Evolutionary conservation across 2,329 filamentous ascomycete species (phyloP).

Genomic region (Dendrostoma leiphaemia): DNA sequence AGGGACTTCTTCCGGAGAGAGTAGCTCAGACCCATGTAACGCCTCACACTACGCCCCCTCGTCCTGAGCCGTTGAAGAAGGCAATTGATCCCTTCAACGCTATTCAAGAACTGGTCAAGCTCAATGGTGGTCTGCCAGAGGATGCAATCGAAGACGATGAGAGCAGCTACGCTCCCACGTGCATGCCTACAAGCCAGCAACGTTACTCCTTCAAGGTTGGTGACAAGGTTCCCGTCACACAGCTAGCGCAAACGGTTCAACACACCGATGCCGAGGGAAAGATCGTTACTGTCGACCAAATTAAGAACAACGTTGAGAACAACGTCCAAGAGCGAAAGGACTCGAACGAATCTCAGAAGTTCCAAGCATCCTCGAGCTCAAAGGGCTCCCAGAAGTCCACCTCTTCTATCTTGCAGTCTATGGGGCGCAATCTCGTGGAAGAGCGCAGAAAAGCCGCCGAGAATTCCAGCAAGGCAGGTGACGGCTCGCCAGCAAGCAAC

Average conservation of each 20-base stretch:
- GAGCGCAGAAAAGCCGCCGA: neutral
- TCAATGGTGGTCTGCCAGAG: constrained; percentile 17
- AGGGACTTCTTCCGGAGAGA: constrained; percentile 9
- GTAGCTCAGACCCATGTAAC: constrained; percentile 8
- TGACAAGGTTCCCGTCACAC: neutral
- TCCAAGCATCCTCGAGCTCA: constrained; percentile 1
- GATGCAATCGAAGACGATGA: constrained; percentile 9
- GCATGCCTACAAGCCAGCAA: neutral
- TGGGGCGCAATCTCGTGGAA: constrained; percentile 12
- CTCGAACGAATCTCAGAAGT: neutral
- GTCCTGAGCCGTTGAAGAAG: neutral
- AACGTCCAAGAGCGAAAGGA: neutral
- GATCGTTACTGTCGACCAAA: neutral
- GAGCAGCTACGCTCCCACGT: constrained; percentile 5
- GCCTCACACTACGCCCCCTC: constrained; percentile 15
- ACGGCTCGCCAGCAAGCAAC: neutral
- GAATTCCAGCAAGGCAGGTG: neutral
- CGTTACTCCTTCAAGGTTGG: constrained; percentile 1
- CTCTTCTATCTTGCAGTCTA: constrained; percentile 4
- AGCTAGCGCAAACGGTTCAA: neutral
- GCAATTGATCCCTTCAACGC: neutral
- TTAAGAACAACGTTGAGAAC: neutral
- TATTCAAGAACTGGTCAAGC: constrained; percentile 9
- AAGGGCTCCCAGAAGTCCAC: neutral
- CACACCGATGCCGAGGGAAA: neutral